These are phyloP conservation scores for Verticillium zaregamsianum DNA, from an alignment of 2,329 filamentous ascomycete genomes.

Conservation along the genomic window DNA sequence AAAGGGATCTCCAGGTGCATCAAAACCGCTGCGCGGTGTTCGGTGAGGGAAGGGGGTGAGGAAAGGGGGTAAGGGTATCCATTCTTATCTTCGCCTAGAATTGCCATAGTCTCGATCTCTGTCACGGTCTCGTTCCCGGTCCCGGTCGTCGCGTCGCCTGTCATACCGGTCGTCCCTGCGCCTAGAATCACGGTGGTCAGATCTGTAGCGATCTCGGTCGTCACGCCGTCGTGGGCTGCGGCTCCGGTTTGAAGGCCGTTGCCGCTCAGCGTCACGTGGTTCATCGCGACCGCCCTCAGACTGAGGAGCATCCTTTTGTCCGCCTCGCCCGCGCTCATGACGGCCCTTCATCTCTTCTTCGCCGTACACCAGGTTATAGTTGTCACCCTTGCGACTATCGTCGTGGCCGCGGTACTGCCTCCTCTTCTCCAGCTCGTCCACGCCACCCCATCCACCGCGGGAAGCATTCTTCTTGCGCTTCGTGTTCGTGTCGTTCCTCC, in stretches of 20 bases:
- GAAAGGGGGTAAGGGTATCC: background rate
- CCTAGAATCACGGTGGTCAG: conserved; percentile 8
- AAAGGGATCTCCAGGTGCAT: background rate
- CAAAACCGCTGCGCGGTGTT: background rate
- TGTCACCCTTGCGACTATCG: conserved; percentile 35
- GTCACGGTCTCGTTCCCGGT: conserved; percentile 25
- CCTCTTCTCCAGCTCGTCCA: conserved; percentile 82
- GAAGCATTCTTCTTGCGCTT: conserved; percentile 58
- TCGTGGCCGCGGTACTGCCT: conserved; percentile 79
- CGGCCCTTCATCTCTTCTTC: conserved; percentile 60
- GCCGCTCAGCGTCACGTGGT: conserved; percentile 14
- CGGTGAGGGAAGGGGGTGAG: background rate
- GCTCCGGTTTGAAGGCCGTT: conserved; percentile 33
- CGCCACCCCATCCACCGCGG: conserved; percentile 83
- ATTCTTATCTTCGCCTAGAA: conserved; percentile 17
- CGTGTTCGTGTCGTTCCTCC: conserved; percentile 79
- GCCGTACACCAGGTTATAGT: conserved; percentile 80
- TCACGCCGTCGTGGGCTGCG: conserved; percentile 29
- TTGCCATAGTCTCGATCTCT: conserved; percentile 21
- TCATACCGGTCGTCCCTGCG: conserved; percentile 11
- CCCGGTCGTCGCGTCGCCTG: conserved; percentile 16
- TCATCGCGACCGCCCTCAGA: background rate
- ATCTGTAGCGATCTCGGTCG: conserved; percentile 9
- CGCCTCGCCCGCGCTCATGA: conserved; percentile 34
- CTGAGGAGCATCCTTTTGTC: conserved; percentile 8